Percentiles rank a stretch among this genome's conserved stretches.
Evolutionary conservation across 2,329 filamentous ascomycete species (phyloP).

Genomic region (Aureobasidium zeae): DNA sequence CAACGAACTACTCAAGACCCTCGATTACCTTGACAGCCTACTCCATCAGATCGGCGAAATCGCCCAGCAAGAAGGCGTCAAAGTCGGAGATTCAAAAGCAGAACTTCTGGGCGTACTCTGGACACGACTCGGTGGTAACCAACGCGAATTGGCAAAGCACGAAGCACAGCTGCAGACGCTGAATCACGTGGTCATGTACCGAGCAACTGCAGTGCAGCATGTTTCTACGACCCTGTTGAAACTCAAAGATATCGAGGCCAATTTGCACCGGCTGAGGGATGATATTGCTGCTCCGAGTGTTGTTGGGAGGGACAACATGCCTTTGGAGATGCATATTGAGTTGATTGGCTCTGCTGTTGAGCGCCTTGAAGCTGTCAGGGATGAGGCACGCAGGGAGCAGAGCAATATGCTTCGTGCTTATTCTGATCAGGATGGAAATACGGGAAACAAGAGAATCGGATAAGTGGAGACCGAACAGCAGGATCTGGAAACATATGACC

Average conservation of each 20-base stretch:
- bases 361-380: conserved; percentile 56
- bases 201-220: conserved; percentile 56
- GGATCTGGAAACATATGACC: no score
- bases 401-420: conserved; percentile 15
- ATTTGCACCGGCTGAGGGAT: conserved; percentile 62
- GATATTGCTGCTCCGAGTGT: conserved; percentile 58
- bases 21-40: conserved; percentile 59
- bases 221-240: conserved; percentile 63
- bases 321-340: conserved; percentile 65
- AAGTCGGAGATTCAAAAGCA: conserved; percentile 50
- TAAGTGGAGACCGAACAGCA: neutral
- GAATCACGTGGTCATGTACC: conserved; percentile 55
- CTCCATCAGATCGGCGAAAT: conserved; percentile 62
- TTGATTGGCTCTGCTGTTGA: conserved; percentile 65
- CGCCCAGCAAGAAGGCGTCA: conserved; percentile 53
- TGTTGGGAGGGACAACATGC: conserved; percentile 43
- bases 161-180: conserved; percentile 57
- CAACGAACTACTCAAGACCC: conserved; percentile 54
- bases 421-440: conserved; percentile 10
- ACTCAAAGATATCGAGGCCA: conserved; percentile 61
- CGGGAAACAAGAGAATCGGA: conserved; percentile 6
- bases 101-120: conserved; percentile 62
- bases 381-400: conserved; percentile 33
- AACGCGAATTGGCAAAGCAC: conserved; percentile 50
- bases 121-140: conserved; percentile 65